Evolutionary conservation across 169 alveolate species (phyloP), one percentile per base, ranked within the genome.

Genomic region (Eimeria sp.): DNA sequence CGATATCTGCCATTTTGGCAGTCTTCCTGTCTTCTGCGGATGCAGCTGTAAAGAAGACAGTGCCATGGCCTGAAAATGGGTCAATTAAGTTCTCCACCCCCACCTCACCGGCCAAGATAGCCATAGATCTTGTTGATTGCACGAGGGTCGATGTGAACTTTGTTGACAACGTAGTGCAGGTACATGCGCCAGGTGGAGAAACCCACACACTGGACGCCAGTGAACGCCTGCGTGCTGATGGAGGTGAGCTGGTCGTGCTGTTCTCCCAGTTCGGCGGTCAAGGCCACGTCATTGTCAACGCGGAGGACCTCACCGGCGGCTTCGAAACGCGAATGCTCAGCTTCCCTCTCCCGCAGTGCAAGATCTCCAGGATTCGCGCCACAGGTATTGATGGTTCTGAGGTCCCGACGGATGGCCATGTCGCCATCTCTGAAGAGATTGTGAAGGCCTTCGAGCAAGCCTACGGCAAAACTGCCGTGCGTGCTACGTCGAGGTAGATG

Each of bases 1-100:
- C 72, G 71, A 49, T 82, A 23, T 52, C 90, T 30, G 68, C 90
- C 43, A n/a, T 82, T 27, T 56, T 82, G 90, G 68, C 90, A 52
- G 33, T 56, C 72, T 54, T 54, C 40, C 33, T 82, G 11, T 52
- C 90, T 30, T 49, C 90, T 37, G 90, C 90, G 30, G 68, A 82
- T 11, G 90, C 90, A 11, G 20, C 16, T 33, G 74, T 4, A 46
- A 10, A 46, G 37, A 77, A 46, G 40, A 2, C 66, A 10, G 74
- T 82, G 20, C 4, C 33, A 6, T 82, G 90, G 90, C 90, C 90
- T 33, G 72, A 56, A 52, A 82, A 82, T 82, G 90, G 90, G 25
- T 56, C 90, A 82, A 54, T 82, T 30, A 82, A 82, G 74, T 27
- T 54, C 33, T 54, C 72, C 62, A 33, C 76, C 37, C 90, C 90